phyloP scores from a whole-genome alignment of 257 asterid genomes.

The Anisodus tanguticus region DNA sequence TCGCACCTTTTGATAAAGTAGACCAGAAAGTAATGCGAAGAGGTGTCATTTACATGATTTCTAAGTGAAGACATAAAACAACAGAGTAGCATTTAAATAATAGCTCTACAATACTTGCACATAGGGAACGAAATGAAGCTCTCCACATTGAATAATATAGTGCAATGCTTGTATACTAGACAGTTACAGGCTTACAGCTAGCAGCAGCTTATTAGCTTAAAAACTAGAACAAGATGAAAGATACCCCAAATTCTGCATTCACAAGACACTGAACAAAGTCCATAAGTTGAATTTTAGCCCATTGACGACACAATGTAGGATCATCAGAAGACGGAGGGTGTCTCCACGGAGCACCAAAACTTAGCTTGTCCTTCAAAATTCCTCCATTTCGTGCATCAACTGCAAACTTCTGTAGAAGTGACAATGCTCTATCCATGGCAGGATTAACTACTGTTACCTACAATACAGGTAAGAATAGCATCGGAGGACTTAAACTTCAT shows the following conservation, averaged over 20 bases:
- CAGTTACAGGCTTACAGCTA: neutral
- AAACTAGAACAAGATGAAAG: conserved; percentile 20
- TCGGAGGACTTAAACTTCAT: conserved; percentile 9
- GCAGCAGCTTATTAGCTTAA: neutral
- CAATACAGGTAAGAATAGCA: conserved; percentile 28
- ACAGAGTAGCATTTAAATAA: conserved; percentile 16
- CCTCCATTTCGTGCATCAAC: conserved; percentile 69
- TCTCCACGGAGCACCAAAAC: conserved; percentile 97
- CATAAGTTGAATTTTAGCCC: conserved; percentile 95
- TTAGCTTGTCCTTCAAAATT: conserved; percentile 64
- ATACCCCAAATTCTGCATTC: conserved; percentile 85
- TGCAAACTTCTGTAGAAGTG: conserved; percentile 72
- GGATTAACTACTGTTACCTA: conserved; percentile 92
- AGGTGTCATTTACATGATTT: conserved; percentile 22
- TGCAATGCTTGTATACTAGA: conserved; percentile 12
- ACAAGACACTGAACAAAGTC: conserved; percentile 87
- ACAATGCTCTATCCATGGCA: conserved; percentile 83
- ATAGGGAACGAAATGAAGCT: neutral
- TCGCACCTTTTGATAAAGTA: neutral
- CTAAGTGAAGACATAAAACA: conserved; percentile 15
- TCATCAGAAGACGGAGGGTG: conserved; percentile 66
- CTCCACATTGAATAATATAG: neutral
- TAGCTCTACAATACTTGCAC: neutral
- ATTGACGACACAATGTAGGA: conserved; percentile 40
- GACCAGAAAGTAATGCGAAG: neutral